These are phyloP conservation scores for bread wheat (Triticum aestivum) DNA, from an alignment of 176 grass and related monocot genomes.

Conservation along the genomic window DNA sequence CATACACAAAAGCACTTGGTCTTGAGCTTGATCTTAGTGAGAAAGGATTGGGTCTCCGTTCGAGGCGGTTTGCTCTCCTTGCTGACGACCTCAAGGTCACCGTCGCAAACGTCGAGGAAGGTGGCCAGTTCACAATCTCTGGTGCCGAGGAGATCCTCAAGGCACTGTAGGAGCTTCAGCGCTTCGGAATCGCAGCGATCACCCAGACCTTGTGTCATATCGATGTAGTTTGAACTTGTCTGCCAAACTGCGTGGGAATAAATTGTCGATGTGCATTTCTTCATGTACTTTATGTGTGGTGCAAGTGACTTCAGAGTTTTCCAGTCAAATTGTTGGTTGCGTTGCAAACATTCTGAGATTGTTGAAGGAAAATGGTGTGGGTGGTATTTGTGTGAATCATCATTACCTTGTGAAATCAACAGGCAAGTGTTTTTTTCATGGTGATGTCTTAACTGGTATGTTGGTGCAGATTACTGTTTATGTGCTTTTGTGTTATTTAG, in stretches of 20 bases:
- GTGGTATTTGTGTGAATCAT: neutral
- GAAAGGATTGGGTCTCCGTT: conserved; percentile 77
- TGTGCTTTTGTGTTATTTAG: neutral
- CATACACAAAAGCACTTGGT: conserved; percentile 76
- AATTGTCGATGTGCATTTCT: conserved; percentile 17
- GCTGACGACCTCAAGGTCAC: conserved; percentile 73
- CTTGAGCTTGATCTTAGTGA: conserved; percentile 89
- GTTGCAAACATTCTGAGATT: neutral
- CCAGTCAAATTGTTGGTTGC: neutral
- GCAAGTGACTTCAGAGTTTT: neutral
- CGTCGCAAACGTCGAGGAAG: conserved; percentile 87
- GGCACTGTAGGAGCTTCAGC: conserved; percentile 51
- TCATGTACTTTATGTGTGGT: neutral
- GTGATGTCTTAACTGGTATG: neutral
- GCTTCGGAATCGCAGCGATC: neutral
- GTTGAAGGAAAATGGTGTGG: neutral
- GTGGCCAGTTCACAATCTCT: conserved; percentile 87
- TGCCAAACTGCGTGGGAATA: conserved; percentile 13
- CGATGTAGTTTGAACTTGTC: conserved; percentile 6
- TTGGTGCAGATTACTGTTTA: no score
- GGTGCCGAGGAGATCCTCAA: conserved; percentile 97
- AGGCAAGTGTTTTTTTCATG: neutral
- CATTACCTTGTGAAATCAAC: neutral
- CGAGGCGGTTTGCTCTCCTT: conserved; percentile 77
- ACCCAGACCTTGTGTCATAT: neutral